phyloP scores from a whole-genome alignment of 2,329 filamentous ascomycete genomes.

The Sarocladiaceae sp. region DNA sequence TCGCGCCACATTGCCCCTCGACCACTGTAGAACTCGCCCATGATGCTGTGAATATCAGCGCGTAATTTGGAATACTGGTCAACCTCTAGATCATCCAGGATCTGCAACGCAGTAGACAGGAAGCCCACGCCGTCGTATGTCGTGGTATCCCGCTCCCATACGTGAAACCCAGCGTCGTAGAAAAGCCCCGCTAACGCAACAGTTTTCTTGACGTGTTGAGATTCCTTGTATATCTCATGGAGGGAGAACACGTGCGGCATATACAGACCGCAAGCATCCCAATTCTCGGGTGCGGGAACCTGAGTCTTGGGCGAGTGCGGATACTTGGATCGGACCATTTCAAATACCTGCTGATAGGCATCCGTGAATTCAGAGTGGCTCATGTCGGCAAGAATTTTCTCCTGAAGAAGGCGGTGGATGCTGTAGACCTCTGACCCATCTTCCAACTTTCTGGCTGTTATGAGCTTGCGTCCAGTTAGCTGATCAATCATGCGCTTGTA shows the following conservation, averaged over 20 bases:
- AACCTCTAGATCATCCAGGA: neutral
- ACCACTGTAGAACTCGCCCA: constrained; percentile 4
- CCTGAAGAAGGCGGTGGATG: constrained; percentile 1
- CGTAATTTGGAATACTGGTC: neutral
- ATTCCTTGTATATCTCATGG: neutral
- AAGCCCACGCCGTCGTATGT: neutral
- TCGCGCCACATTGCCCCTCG: neutral
- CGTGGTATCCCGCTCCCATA: constrained; percentile 2
- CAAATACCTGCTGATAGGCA: neutral
- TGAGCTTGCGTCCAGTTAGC: neutral
- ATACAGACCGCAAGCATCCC: neutral
- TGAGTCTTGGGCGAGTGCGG: neutral
- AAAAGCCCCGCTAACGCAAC: neutral
- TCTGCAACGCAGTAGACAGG: neutral
- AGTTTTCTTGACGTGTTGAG: neutral
- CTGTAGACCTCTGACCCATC: neutral
- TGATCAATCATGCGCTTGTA: constrained; percentile 4
- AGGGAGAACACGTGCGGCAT: constrained; percentile 6
- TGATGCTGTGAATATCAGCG: constrained; percentile 3
- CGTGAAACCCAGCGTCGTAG: constrained; percentile 2
- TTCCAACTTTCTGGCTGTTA: neutral
- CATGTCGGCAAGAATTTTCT: constrained; percentile 2
- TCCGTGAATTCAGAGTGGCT: neutral
- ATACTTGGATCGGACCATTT: neutral
- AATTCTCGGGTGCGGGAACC: neutral